Evolutionary conservation across 2,329 filamentous ascomycete genomes (phyloP), one percentile per base, ranked within the genome.

Genomic region (Fusarium brachygibbosum): DNA sequence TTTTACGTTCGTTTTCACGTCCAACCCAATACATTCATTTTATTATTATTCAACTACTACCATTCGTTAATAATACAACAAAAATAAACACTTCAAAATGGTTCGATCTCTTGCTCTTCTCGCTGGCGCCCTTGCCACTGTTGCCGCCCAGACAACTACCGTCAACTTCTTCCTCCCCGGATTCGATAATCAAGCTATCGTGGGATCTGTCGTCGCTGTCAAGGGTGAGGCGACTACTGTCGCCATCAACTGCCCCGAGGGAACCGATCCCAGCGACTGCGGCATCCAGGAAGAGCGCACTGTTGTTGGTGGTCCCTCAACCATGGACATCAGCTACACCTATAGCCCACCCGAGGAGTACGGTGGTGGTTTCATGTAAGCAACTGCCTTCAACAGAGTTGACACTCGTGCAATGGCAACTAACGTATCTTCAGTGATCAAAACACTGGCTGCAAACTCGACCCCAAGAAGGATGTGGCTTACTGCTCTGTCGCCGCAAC

Each of bases 191-290:
- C 61, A 73, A 19, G 42, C 52, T 12, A 48, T 77, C 14, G 71
- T 71, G 10, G 79, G 72, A 32, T 79, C 78, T n/a, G 66, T 80
- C 52, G 46, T 79, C 40, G 68, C 63, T 10, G 77, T 66, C 58
- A 72, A 74, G 34, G 52, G 44, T 12, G 62, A 49, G 11, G 72
- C 74, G 45, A 80, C 79, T 2, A 81, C 79, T 4, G 71, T 75
- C 45, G 69, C 67, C 45, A 44, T 79, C 23, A 57, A 57, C 25
- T 81, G 79, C 59, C 54, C 66, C 6, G 34, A 62, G 25, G 52
- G 46, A 21, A 59, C 59, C 35, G 52, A 65, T 32, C 25, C 54
- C 7, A 64, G 64, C 19, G 72, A 76, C 7, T 80, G 78, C 57
- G 73, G 73, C 29, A 12, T 76, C 34, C 40, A 50, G 11, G 38